Conservation (phyloP, 2,329 filamentous ascomycete species). For the Paecilomyces sp. region DNA sequence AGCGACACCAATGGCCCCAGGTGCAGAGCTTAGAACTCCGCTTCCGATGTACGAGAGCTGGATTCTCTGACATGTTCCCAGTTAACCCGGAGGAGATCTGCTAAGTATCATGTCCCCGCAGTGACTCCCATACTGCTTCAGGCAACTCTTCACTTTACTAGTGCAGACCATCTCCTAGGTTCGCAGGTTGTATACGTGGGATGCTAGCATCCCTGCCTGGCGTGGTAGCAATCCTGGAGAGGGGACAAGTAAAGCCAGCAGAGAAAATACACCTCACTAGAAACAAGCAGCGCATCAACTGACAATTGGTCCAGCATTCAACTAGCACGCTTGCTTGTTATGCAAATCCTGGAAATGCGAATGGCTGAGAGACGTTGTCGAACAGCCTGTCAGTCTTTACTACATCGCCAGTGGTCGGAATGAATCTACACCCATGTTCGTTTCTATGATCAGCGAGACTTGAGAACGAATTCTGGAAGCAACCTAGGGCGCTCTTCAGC, state of each 20-base stretch:
- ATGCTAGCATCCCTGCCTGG: neutral
- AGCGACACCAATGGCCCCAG: neutral
- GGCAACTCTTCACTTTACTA: neutral
- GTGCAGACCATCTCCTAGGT: neutral
- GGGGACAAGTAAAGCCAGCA: neutral
- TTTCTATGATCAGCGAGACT: neutral
- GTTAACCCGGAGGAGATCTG: neutral
- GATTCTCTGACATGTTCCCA: neutral
- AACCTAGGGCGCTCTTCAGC: neutral
- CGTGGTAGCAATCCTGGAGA: neutral
- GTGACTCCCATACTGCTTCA: neutral
- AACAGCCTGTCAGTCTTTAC: neutral
- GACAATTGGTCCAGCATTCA: neutral
- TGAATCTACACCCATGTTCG: neutral
- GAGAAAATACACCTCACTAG: neutral
- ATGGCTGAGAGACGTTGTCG: neutral
- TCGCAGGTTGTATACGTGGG: neutral
- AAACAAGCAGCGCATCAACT: neutral
- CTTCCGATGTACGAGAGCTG: neutral
- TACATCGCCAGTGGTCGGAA: neutral
- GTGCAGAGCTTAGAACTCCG: neutral
- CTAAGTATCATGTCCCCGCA: neutral
- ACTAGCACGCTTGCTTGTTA: neutral
- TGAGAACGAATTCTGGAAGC: neutral
- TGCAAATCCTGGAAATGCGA: neutral